These are phyloP conservation scores for Echinosophora koreensis DNA, from an alignment of 306 rosid species.

Conservation along the genomic window DNA sequence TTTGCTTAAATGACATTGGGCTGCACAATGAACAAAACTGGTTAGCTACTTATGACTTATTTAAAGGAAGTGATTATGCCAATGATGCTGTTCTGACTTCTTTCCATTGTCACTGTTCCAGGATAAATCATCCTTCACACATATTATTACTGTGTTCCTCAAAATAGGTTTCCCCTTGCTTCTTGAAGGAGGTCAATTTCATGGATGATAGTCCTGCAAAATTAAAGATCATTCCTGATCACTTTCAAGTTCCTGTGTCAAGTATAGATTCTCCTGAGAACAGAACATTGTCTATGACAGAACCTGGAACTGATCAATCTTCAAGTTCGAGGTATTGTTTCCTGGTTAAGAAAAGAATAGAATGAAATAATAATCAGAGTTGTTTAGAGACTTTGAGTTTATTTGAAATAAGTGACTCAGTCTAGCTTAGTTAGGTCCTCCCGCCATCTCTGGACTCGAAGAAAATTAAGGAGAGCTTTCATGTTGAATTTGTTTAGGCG, in stretches of 20 bases:
- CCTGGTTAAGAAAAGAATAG: constrained; percentile 15
- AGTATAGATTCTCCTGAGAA: constrained; percentile 56
- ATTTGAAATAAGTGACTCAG: constrained; percentile 47
- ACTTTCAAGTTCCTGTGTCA: constrained; percentile 69
- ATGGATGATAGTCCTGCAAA: constrained; percentile 83
- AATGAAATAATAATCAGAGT: not conserved
- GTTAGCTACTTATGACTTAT: not conserved
- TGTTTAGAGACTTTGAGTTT: constrained; percentile 7
- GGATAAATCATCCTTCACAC: constrained; percentile 32
- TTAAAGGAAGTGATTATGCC: not conserved
- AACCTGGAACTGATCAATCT: constrained; percentile 55
- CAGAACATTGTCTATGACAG: constrained; percentile 55
- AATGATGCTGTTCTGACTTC: constrained; percentile 36
- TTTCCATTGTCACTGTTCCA: constrained; percentile 39
- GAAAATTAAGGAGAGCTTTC: constrained; percentile 63
- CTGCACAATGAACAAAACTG: constrained; percentile 37
- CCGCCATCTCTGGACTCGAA: constrained; percentile 56
- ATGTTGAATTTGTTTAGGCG: constrained; percentile 78
- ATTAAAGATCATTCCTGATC: constrained; percentile 75
- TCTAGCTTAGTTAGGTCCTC: constrained; percentile 67
- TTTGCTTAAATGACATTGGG: constrained; percentile 12
- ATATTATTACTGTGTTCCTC: constrained; percentile 30
- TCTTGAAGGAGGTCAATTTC: constrained; percentile 47
- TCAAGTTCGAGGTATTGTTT: constrained; percentile 67
- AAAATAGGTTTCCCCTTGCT: constrained; percentile 35